Base-by-base conservation (phyloP, 2,329 filamentous ascomycete species). In the Phyllosticta capitalensis region DNA sequence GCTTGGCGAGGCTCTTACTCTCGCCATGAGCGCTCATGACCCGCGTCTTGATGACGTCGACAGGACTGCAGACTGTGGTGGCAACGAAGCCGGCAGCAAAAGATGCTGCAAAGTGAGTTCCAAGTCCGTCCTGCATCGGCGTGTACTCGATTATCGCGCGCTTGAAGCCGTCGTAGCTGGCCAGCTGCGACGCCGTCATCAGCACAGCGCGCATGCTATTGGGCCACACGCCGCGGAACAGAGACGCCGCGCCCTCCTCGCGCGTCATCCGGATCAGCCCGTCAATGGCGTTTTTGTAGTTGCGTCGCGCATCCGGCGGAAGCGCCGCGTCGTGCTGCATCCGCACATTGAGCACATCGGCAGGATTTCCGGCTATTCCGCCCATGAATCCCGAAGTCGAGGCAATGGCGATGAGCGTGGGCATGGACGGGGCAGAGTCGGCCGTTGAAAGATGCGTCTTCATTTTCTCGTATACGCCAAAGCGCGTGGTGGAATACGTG, bases 401-500 rank as follows among this genome's bases (percentile, higher is more conserved):
- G 57, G 92, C 90, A 74, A 97, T 89, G 64, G 83, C 88, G 64
- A 96, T 81, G 9, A 99, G 85, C n/a, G 83, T 80, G 10, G 85
- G 79, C 67, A 96, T 85, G 1, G 87, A 84, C 2, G 91, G 87
- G 56, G 79, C 72, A 3, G 70, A 67, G 1, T 71, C 70, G 30
- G 74, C 64, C 7, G 80, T 77, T 45, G 83, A 83, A 69, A 87
- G 80, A 56, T 81, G 82, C 22, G 82, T 77, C 76, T 99, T 99
- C 61, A 97, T 80, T 66, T 95, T 86, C 76, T 97, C 94, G 79
- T 99, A 99, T 64, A 96, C 85, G 64, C 91, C 94, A 77, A 99
- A 99, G 54, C 94, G 90, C 45, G 91, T 94, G 55, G 94, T 99
- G 61, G 89, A 94, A 79, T 99, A 99, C 61, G 94, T 97, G 58